Evolutionary conservation across 2,329 filamentous ascomycete species (phyloP), one percentile per base, ranked within the genome.

Genomic region (Alternaria gaisen): DNA sequence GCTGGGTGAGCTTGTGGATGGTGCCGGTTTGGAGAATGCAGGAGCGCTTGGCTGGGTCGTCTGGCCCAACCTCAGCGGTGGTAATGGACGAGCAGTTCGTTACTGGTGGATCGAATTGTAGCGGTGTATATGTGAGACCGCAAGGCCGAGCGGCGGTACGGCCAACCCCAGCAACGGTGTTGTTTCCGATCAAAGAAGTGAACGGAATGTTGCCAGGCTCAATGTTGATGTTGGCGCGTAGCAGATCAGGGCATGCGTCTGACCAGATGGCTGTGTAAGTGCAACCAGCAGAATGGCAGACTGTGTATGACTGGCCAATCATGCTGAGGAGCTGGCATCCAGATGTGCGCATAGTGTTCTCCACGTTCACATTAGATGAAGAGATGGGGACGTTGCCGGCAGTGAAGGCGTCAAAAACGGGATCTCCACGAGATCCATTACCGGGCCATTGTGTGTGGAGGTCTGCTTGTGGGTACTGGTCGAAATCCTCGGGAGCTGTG

Each of bases 201-300:
- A 68, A 68, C 10, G 67, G 66, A 4, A 64, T 54, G 47, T 63
- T 63, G 12, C 64, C 61, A 12, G 68, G 64, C 54, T 72, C 69
- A 26, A 72, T 61, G 53, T 72, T 71, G 57, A 72, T 66, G 41
- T 62, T 72, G 40, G 61, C 66, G 28, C 61, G 64, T n/a, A 72
- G 40, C 5, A 69, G 43, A 10, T 63, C 36, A 14, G 70, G 70
- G 53, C 69, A 71, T 44, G 64, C 64, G 48, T 72, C 67, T 12
- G 66, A 66, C 56, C 68, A 64, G 52, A 72, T 63, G 26, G 65
- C 60, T 5, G 69, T 65, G 28, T 72, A 65, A 5, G 68, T 65
- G 32, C 66, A 66, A 22, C 68, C 70, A 14, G 64, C 62, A 14
- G 67, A 71, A 51, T 70, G 68, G 28, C 62, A 66, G 32, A 70